A percentile compares a stretch with the other conserved stretches of the same genome.
phyloP scores from a whole-genome alignment of 352 stramenopile genomes.

The Phytophthora hybrid region DNA sequence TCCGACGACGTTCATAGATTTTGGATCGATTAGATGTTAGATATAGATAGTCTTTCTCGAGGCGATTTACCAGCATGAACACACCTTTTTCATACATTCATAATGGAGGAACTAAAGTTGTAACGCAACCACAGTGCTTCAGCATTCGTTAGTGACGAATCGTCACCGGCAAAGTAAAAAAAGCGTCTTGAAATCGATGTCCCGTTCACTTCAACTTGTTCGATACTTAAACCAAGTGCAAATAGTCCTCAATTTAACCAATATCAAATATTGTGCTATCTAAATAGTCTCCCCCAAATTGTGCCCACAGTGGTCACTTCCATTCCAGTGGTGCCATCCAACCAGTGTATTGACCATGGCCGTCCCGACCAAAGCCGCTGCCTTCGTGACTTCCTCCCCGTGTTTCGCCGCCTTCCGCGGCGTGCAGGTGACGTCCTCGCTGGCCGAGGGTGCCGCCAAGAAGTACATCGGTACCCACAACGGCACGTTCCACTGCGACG shows the following conservation, averaged over 20 bases:
- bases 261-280: neutral
- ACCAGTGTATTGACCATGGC: constrained; percentile 51
- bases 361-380: constrained; percentile 66
- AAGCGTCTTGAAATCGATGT: no score
- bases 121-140: no score
- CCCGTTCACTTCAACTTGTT: neutral
- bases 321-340: constrained; percentile 32
- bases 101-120: no score
- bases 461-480: constrained; percentile 98
- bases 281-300: neutral
- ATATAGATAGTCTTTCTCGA: neutral
- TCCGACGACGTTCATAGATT: constrained; percentile 5
- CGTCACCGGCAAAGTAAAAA: no score
- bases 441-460: constrained; percentile 57
- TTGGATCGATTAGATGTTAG: neutral
- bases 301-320: constrained; percentile 4
- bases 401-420: constrained; percentile 70
- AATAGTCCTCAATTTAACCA: neutral
- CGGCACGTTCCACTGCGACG: constrained; percentile 98
- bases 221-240: neutral
- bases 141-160: no score
- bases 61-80: neutral
- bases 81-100: no score
- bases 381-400: constrained; percentile 68
- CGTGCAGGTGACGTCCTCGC: constrained; percentile 58